Evolutionary conservation across 768 basidiomycete genomes (phyloP).

Genomic region (Sutorius australiensis): DNA sequence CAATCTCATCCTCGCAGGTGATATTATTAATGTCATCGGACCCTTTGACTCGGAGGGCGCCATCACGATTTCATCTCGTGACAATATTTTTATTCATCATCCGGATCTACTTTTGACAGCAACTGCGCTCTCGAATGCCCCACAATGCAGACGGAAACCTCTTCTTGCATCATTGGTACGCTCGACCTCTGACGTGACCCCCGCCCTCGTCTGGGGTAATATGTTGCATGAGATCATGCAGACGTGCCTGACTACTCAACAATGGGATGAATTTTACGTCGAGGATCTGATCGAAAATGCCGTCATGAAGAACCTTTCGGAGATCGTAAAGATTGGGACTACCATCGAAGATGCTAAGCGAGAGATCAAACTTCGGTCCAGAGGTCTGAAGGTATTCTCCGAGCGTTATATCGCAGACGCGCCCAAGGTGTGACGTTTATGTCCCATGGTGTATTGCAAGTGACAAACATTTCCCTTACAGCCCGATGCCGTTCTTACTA

Average conservation of each 20-base stretch:
- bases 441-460: background rate
- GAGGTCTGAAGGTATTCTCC: conserved; percentile 61
- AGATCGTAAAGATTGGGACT: conserved; percentile 59
- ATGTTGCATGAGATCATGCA: conserved; percentile 93
- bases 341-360: conserved; percentile 57
- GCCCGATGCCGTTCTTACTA: conserved; percentile 62
- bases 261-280: conserved; percentile 65
- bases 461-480: conserved; percentile 25
- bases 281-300: conserved; percentile 55
- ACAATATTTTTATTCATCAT: conserved; percentile 79
- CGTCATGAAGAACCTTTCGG: conserved; percentile 50
- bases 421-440: conserved; percentile 52
- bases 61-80: conserved; percentile 58
- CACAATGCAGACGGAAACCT: conserved; percentile 82
- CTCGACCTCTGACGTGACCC: conserved; percentile 55
- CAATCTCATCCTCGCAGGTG: conserved; percentile 45
- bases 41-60: conserved; percentile 31
- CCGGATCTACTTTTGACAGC: conserved; percentile 91
- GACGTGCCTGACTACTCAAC: conserved; percentile 55
- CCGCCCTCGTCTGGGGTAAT: conserved; percentile 84
- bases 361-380: conserved; percentile 60
- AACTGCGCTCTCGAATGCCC: conserved; percentile 79
- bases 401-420: conserved; percentile 57
- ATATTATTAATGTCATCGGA: conserved; percentile 78
- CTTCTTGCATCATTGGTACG: conserved; percentile 67